Evolutionary conservation across 768 basidiomycete species (phyloP).

Genomic region (Panus rudis): DNA sequence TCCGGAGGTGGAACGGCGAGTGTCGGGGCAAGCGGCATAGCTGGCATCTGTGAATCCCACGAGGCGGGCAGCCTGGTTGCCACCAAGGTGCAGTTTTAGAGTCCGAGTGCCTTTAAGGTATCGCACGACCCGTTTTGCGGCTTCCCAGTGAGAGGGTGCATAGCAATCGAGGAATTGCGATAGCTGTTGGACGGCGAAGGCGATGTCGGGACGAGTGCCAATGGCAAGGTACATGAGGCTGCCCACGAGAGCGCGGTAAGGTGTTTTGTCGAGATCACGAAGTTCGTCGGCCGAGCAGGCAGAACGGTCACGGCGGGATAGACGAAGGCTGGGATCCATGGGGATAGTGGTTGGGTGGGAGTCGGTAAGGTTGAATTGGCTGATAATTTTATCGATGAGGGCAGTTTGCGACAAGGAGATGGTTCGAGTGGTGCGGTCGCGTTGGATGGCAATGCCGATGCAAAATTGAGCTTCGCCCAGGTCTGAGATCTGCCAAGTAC

Average conservation of each 20-base stretch:
- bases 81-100: slow-evolving; percentile 13
- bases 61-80: too few species aligned
- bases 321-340: slow-evolving; percentile 30
- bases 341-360: slow-evolving; percentile 22
- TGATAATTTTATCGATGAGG: slow-evolving; percentile 27
- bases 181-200: slow-evolving; percentile 27
- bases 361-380: slow-evolving; percentile 21
- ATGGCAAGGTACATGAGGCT: slow-evolving; percentile 29
- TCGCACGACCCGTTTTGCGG: slow-evolving; percentile 30
- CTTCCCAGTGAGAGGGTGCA: slow-evolving; percentile 27
- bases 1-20: slow-evolving; percentile 28
- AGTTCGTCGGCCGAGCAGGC: neutral
- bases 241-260: slow-evolving; percentile 24
- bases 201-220: slow-evolving; percentile 33
- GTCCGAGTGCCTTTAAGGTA: slow-evolving; percentile 32
- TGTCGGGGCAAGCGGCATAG: slow-evolving; percentile 12
- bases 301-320: neutral
- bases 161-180: slow-evolving; percentile 29
- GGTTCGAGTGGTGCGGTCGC: slow-evolving; percentile 13
- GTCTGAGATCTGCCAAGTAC: slow-evolving; percentile 5
- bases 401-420: slow-evolving; percentile 18
- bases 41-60: slow-evolving; percentile 19
- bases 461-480: slow-evolving; percentile 9
- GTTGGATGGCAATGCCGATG: slow-evolving; percentile 17
- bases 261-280: slow-evolving; percentile 10